These are phyloP conservation scores for Podila epicladia DNA, from an alignment of 192 early-diverging fungal species.

Conservation along the genomic window DNA sequence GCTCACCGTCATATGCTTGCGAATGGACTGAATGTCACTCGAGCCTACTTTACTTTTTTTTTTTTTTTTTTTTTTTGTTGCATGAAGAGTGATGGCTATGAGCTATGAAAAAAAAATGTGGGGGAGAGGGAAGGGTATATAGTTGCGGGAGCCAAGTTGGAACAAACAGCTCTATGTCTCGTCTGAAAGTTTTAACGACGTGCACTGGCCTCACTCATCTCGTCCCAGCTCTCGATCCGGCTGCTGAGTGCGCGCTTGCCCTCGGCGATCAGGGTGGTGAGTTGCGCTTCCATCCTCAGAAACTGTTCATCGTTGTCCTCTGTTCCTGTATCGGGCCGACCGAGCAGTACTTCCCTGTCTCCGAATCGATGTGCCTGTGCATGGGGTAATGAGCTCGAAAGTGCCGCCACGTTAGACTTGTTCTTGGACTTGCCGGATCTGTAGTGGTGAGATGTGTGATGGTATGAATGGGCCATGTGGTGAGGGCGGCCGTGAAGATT, in stretches of 20 bases:
- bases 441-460: constrained; percentile 15
- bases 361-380: constrained; percentile 11
- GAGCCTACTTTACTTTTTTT: too few relatives aligned
- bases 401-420: constrained; percentile 1
- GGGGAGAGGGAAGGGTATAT: too few relatives aligned
- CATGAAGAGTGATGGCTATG: too few relatives aligned
- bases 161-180: too few relatives aligned
- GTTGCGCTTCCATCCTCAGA: constrained; percentile 49
- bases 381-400: constrained; percentile 29
- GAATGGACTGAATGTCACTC: too few relatives aligned
- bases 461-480: constrained; percentile 18
- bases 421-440: background rate
- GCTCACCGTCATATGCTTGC: too few relatives aligned
- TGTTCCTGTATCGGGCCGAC: constrained; percentile 37
- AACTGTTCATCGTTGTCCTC: constrained; percentile 51
- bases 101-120: too few relatives aligned
- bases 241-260: constrained; percentile 44
- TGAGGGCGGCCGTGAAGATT: background rate
- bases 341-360: background rate
- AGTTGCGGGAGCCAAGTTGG: too few relatives aligned
- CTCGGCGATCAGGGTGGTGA: constrained; percentile 43
- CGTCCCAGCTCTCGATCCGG: constrained; percentile 16
- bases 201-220: background rate
- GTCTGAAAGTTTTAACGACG: too few relatives aligned
- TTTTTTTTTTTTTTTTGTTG: too few relatives aligned